Evolutionary conservation across 2,329 filamentous ascomycete species (phyloP), one percentile per base, ranked within the genome.

Genomic region (Aciculosporium take): DNA sequence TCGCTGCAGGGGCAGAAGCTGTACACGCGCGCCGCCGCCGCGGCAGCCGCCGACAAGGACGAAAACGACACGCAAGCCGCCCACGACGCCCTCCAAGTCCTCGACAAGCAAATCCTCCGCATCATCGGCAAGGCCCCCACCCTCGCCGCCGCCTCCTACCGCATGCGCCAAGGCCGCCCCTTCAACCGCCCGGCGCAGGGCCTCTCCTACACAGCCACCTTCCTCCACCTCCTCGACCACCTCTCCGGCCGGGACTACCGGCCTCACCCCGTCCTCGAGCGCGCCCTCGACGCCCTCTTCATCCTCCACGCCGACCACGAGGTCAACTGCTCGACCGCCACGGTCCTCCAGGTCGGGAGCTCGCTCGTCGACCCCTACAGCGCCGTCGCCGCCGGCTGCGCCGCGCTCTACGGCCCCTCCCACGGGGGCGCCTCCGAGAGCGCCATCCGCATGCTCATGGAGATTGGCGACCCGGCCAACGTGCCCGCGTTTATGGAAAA

Each of bases 341-440:
- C 72, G 1, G 64, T 73, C 25, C 56, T 76, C 13, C 69, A 75
- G 43, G 70, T 74, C 17, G 71, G 72, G 7, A 72, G 67, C 42
- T 70, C 69, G 0, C 55, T 76, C 9, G 67, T 74, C 0, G 74
- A 76, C 49, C 71, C 72, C 0, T 74, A 62, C 45, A 72, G 66
- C 47, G 62, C 71, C 15, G 67, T 75, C 10, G 57, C 70, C 1
- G 68, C 71, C 0, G 62, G 70, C 5, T 66, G 68, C n/a, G 64
- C 71, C 0, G 69, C 69, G 0, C 62, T 69, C 2, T 72, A 74
- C 48, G 73, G 73, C 0, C 71, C 71, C 0, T 68, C 73, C 0
- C 73, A 77, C 53, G 73, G 71, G 42, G 73, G 72, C n/a, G 73
- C 73, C 3, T 72, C 69, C 0, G 73, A 76, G 47, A 65, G 67